Evolutionary conservation across 495 filamentous ascomycete species (phyloP), one percentile per base, ranked within the genome.

Genomic region (Podospora pseudoanserina): DNA sequence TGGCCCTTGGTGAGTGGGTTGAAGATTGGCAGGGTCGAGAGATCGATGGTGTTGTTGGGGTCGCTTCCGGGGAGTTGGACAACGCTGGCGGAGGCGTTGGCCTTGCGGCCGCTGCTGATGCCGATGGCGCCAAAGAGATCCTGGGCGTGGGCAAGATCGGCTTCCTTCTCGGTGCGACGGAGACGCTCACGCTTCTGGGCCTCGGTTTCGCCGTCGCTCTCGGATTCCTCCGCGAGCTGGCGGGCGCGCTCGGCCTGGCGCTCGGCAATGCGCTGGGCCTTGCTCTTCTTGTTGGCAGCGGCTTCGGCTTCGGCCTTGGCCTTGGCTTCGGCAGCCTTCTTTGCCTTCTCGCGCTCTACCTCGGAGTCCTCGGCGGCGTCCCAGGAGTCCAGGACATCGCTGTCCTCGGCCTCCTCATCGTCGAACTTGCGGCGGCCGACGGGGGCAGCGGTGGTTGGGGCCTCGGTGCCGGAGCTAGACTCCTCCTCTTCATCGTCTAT

Each of bases 281-380:
- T 96, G 72, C 88, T 86, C 83, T 98, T 98, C 85, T 97, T 95
- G 70, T 90, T 91, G 34, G 93, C 94, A 56, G 91, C 91, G n/a
- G 94, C 94, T 75, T 92, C 92, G 62, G 91, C 91, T 1, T 94
- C 91, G 39, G 91, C 93, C 78, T 94, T 96, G 62, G 93, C 94
- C 77, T 92, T 94, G 68, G 87, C 88, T 74, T 93, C 93, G 9
- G 87, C 92, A 18, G 88, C 92, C 80, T 91, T 91, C 81, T 91
- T 92, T 26, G 87, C 91, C 84, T 97, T 98, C 79, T 97, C 93
- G 70, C 92, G 91, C 82, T 99, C 96, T 64, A 89, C 94, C 74
- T 99, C 96, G 63, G 92, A 96, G 82, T 99, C 96, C 74, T 97
- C 95, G 67, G 91, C 95, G 55, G 92, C 94, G 72, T 97, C 93